A percentile compares a stretch with the other conserved stretches of the same genome.
Conservation (phyloP, 2,329 filamentous ascomycete genomes). For the Celoporthe dispersa region DNA sequence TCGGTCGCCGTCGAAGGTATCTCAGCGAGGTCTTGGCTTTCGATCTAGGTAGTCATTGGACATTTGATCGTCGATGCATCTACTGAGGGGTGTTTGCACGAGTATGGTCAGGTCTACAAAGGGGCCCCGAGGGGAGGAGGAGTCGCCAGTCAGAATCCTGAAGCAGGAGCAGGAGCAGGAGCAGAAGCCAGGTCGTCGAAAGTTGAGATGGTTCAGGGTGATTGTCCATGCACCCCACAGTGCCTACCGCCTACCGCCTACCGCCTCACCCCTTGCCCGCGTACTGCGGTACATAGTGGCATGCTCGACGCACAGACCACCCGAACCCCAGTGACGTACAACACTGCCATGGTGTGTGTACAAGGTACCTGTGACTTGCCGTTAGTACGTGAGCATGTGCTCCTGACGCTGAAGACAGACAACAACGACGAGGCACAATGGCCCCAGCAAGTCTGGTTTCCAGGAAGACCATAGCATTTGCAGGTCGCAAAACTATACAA, state of each 20-base stretch:
- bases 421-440: neutral
- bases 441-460: too few relatives aligned
- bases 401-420: neutral
- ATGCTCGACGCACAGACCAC: constrained; percentile 12
- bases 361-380: neutral
- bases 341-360: neutral
- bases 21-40: constrained; percentile 3
- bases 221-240: constrained; percentile 9
- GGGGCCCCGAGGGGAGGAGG: neutral
- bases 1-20: constrained; percentile 22
- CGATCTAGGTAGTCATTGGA: constrained; percentile 19
- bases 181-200: constrained; percentile 12
- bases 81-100: neutral
- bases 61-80: neutral
- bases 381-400: neutral
- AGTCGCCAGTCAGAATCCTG: neutral
- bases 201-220: constrained; percentile 13
- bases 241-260: neutral
- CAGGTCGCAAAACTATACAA: neutral
- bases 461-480: too few relatives aligned
- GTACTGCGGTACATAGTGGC: neutral
- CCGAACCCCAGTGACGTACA: neutral
- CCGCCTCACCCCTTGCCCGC: neutral
- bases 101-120: neutral
- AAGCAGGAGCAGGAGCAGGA: too few relatives aligned